Conservation (phyloP, 2,329 filamentous ascomycete genomes). For the Beauveria asiatica region DNA sequence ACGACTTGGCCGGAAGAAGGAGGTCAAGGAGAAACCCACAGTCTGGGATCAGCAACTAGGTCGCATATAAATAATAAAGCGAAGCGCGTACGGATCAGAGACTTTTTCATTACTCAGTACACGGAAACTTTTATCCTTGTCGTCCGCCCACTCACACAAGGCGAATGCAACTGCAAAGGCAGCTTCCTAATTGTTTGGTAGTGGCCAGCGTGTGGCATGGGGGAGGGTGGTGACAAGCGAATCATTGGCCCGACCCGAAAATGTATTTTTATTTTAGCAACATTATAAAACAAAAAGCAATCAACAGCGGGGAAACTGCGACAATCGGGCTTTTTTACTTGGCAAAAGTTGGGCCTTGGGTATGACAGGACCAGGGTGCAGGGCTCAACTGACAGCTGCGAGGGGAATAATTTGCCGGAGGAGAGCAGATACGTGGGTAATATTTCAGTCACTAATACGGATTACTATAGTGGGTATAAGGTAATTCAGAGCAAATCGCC, state of each 20-base stretch:
- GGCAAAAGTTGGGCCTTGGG: too few species aligned
- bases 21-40: not conserved
- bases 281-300: not conserved
- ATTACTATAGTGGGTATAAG: too few species aligned
- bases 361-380: too few species aligned
- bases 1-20: not conserved
- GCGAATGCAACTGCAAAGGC: not conserved
- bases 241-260: not conserved
- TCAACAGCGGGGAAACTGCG: not conserved
- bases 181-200: constrained; percentile 6
- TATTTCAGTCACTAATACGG: too few species aligned
- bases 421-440: too few species aligned
- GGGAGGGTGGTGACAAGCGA: not conserved
- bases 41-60: not conserved
- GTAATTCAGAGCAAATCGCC: too few species aligned
- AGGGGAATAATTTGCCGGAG: too few species aligned
- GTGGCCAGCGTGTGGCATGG: not conserved
- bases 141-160: not conserved
- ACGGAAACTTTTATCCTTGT: not conserved
- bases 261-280: not conserved
- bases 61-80: not conserved
- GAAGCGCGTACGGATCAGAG: not conserved
- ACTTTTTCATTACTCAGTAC: not conserved
- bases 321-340: too few species aligned
- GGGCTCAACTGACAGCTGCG: too few species aligned